Conservation (phyloP, 2,329 filamentous ascomycete species). For the Fusarium oligoseptatum region DNA sequence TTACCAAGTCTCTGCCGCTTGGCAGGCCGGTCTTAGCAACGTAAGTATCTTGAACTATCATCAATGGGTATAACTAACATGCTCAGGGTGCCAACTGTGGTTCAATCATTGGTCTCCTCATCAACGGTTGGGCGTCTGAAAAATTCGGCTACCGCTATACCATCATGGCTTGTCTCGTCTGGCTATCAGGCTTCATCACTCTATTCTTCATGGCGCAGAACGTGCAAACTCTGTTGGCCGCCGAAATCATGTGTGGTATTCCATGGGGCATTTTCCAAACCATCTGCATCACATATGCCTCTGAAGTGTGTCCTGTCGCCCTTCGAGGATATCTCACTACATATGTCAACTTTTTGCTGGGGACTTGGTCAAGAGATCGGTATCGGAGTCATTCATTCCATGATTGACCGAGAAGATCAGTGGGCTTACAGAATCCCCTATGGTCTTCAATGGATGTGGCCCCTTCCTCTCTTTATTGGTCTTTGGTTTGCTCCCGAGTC, state of each 20-base stretch:
- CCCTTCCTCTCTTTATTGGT: slow-evolving; percentile 73
- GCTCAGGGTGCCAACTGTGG: slow-evolving; percentile 34
- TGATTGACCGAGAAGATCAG: slow-evolving; percentile 74
- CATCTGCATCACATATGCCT: slow-evolving; percentile 54
- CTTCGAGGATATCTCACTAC: slow-evolving; percentile 80
- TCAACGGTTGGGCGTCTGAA: slow-evolving; percentile 39
- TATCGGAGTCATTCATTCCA: slow-evolving; percentile 77
- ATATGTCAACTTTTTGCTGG: slow-evolving; percentile 84
- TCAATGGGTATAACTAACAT: background rate
- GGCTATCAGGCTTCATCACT: slow-evolving; percentile 36
- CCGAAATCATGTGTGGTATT: slow-evolving; percentile 39
- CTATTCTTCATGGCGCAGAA: slow-evolving; percentile 43
- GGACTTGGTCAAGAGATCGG: slow-evolving; percentile 81
- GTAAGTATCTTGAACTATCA: background rate
- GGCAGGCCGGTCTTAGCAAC: slow-evolving; percentile 42
- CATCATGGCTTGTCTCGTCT: slow-evolving; percentile 39
- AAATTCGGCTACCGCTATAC: slow-evolving; percentile 38
- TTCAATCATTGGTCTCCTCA: slow-evolving; percentile 40
- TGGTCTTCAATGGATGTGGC: slow-evolving; percentile 84
- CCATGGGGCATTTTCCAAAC: slow-evolving; percentile 44
- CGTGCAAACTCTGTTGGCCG: slow-evolving; percentile 38
- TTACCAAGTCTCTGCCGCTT: slow-evolving; percentile 38
- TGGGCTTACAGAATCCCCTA: slow-evolving; percentile 80
- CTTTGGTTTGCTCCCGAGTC: slow-evolving; percentile 78
- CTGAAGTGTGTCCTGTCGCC: slow-evolving; percentile 79